These are phyloP conservation scores for Geotrichum cucujoidarum DNA, from an alignment of 1,139 yeast species.

Conservation along the genomic window DNA sequence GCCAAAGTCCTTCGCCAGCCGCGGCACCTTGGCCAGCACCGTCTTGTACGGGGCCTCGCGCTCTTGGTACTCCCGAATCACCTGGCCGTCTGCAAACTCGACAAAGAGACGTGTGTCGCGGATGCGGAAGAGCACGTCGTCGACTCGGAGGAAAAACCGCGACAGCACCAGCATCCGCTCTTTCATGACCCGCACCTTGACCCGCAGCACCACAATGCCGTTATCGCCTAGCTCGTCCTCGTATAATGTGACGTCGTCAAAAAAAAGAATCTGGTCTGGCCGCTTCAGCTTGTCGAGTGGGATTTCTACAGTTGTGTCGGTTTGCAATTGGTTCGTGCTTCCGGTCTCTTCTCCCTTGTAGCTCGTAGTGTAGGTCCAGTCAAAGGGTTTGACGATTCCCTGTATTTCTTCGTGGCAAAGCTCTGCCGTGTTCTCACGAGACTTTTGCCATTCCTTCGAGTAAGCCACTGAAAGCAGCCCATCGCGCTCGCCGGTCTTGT, in stretches of 20 bases:
- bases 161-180: slow-evolving; percentile 66
- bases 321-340: neutral
- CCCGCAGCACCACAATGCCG: slow-evolving; percentile 74
- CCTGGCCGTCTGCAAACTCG: slow-evolving; percentile 61
- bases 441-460: slow-evolving; percentile 80
- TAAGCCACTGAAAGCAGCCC: slow-evolving; percentile 68
- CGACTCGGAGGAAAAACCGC: slow-evolving; percentile 81
- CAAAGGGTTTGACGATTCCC: slow-evolving; percentile 71
- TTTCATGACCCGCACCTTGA: slow-evolving; percentile 86
- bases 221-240: slow-evolving; percentile 97
- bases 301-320: slow-evolving; percentile 36
- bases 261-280: slow-evolving; percentile 83
- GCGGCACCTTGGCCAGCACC: slow-evolving; percentile 46
- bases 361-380: slow-evolving; percentile 89
- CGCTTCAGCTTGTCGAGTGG: slow-evolving; percentile 66
- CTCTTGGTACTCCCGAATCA: slow-evolving; percentile 72
- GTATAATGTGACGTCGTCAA: slow-evolving; percentile 79
- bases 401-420: slow-evolving; percentile 39
- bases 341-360: slow-evolving; percentile 57
- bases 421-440: slow-evolving; percentile 43
- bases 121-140: slow-evolving; percentile 76
- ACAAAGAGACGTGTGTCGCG: slow-evolving; percentile 80
- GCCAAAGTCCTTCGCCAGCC: slow-evolving; percentile 61
- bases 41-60: slow-evolving; percentile 64
- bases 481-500: slow-evolving; percentile 43